Evolutionary conservation across 352 stramenopile species (phyloP).

Genomic region (Globisporangium middletonii): DNA sequence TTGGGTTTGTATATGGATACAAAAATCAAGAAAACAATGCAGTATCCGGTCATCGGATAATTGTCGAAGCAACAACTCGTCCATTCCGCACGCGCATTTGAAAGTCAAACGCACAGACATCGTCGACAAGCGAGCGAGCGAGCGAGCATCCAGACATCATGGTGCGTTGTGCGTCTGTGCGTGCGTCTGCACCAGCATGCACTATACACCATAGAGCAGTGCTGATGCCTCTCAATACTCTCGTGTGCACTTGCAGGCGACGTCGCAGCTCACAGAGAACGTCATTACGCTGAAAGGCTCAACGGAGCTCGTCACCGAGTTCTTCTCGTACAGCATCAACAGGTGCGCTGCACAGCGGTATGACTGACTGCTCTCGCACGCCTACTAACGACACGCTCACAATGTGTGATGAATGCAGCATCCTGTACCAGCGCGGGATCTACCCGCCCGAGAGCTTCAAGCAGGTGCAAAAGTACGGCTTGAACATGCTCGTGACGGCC

Average conservation of each 20-base stretch:
- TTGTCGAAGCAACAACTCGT: too few relatives aligned
- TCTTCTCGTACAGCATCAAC: slow-evolving; percentile 99
- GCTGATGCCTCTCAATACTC: background rate
- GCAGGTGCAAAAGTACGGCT: slow-evolving; percentile 96
- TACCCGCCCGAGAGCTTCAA: slow-evolving; percentile 99
- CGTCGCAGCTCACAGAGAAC: slow-evolving; percentile 76
- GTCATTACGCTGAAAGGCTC: slow-evolving; percentile 99
- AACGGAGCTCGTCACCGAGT: slow-evolving; percentile 98
- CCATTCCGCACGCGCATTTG: too few relatives aligned
- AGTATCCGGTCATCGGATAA: too few relatives aligned
- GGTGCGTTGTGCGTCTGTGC: background rate
- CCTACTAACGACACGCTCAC: slow-evolving; percentile 6
- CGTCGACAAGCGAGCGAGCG: background rate
- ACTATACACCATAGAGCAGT: background rate
- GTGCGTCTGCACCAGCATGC: background rate
- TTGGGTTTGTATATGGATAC: background rate
- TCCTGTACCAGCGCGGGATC: slow-evolving; percentile 95
- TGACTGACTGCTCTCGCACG: background rate
- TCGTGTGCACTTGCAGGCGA: slow-evolving; percentile 29
- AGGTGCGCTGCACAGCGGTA: slow-evolving; percentile 35
- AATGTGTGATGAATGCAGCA: slow-evolving; percentile 38
- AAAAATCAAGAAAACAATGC: background rate
- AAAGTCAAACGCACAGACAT: background rate
- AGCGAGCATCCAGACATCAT: background rate
- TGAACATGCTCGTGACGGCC: slow-evolving; percentile 97